Conservation (phyloP, 768 basidiomycete species). For the Tulasnella sp. region DNA sequence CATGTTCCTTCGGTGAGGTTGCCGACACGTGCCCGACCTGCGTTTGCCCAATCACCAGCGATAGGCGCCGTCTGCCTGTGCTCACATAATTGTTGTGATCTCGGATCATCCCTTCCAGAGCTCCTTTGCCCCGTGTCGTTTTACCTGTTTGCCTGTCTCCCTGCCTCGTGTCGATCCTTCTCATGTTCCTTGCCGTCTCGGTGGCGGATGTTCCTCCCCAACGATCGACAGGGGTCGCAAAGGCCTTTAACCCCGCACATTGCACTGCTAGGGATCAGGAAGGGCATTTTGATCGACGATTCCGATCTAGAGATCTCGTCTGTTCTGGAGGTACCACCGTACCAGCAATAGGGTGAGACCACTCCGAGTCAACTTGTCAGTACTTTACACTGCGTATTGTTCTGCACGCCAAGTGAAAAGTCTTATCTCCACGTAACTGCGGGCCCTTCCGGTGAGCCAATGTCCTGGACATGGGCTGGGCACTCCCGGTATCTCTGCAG, state of each 20-base stretch:
- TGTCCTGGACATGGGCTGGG: background rate
- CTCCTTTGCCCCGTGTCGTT: background rate
- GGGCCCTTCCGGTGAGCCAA: background rate
- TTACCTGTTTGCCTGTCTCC: background rate
- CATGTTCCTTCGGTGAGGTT: background rate
- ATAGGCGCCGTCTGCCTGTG: background rate
- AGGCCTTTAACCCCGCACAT: constrained; percentile 7
- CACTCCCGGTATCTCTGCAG: background rate
- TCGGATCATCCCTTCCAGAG: background rate
- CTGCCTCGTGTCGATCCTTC: constrained; percentile 4
- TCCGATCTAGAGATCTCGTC: background rate
- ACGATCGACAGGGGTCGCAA: background rate
- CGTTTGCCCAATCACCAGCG: constrained; percentile 4
- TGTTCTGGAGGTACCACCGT: too few species aligned
- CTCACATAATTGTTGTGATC: background rate
- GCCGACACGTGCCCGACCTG: constrained; percentile 12
- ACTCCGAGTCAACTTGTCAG: background rate
- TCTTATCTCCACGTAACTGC: background rate
- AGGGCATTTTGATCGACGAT: background rate
- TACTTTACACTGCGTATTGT: background rate
- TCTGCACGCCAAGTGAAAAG: background rate
- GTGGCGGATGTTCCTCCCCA: background rate
- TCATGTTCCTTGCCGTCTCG: background rate
- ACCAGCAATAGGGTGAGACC: background rate
- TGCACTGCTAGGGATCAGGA: constrained; percentile 10